Evolutionary conservation across 2,329 filamentous ascomycete genomes (phyloP).

Genomic region (Alternaria angustiovoidea): DNA sequence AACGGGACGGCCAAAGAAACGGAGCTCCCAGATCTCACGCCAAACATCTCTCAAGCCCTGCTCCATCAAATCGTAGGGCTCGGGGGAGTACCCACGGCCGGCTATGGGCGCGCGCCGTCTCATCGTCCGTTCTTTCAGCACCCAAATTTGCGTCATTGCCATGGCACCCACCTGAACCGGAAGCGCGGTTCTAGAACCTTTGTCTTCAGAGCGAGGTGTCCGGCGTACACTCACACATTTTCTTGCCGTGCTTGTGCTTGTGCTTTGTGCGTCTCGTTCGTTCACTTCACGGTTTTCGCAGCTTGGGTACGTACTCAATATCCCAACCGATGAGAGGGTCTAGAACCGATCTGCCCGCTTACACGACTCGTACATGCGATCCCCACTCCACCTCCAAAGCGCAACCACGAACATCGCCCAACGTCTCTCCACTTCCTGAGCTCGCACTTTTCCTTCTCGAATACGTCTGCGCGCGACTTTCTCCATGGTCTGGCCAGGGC

Average conservation of each 20-base stretch:
- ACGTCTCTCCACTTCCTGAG: slow-evolving; percentile 10
- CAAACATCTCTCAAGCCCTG: slow-evolving; percentile 1
- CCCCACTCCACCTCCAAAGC: slow-evolving; percentile 18
- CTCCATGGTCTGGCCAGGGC: slow-evolving; percentile 3
- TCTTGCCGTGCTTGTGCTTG: slow-evolving; percentile 10
- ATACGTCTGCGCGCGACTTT: slow-evolving; percentile 3
- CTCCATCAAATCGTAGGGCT: slow-evolving; percentile 23
- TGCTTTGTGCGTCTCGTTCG: slow-evolving; percentile 2
- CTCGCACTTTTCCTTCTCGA: not conserved
- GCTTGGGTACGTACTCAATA: not conserved
- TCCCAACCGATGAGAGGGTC: slow-evolving; percentile 13
- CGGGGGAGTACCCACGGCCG: slow-evolving; percentile 21
- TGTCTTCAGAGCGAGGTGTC: slow-evolving; percentile 4
- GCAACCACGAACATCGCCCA: slow-evolving; percentile 19
- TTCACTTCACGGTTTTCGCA: not conserved
- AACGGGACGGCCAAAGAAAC: slow-evolving; percentile 2
- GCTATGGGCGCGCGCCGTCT: slow-evolving; percentile 12
- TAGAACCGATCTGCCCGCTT: slow-evolving; percentile 31
- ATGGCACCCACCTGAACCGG: slow-evolving; percentile 9
- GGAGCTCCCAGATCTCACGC: not conserved
- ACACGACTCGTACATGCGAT: slow-evolving; percentile 20
- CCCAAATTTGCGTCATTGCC: slow-evolving; percentile 23
- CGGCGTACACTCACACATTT: slow-evolving; percentile 5
- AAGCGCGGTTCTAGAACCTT: slow-evolving; percentile 29
- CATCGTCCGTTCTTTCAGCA: slow-evolving; percentile 11